Conservation (phyloP, 108 stramenopile species). For the Nitzschia sp. region DNA sequence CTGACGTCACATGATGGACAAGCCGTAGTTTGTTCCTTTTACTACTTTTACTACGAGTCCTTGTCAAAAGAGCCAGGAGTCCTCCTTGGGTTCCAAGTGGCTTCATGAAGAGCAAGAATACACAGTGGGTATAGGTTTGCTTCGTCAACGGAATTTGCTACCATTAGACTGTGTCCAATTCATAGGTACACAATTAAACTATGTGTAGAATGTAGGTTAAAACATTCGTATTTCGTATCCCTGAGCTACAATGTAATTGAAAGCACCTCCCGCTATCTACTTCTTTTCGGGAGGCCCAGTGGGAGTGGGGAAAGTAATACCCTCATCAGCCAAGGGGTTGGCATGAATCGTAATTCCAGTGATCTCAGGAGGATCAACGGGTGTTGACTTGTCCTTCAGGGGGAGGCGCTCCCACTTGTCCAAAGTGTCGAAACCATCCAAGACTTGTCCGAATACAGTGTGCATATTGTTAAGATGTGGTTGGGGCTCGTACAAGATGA, state of each 20-base stretch:
- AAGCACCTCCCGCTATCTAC: not conserved
- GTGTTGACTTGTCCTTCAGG: slow-evolving; percentile 75
- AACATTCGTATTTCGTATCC: too few species aligned
- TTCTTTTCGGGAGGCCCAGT: slow-evolving; percentile 75
- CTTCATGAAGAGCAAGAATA: too few species aligned
- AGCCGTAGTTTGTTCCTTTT: too few species aligned
- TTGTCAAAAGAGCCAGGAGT: not conserved
- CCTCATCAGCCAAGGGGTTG: slow-evolving; percentile 92
- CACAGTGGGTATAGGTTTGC: too few species aligned
- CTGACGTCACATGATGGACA: too few species aligned
- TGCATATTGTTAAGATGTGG: slow-evolving; percentile 94
- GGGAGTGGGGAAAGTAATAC: slow-evolving; percentile 75
- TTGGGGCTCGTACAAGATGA: slow-evolving; percentile 91
- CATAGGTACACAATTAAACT: too few species aligned
- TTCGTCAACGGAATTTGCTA: not conserved
- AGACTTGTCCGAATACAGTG: slow-evolving; percentile 92
- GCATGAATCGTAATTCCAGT: slow-evolving; percentile 92
- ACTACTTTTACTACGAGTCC: too few species aligned
- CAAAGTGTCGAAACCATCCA: slow-evolving; percentile 94
- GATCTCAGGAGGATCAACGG: slow-evolving; percentile 85
- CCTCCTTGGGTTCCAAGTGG: not conserved
- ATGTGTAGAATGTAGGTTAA: too few species aligned
- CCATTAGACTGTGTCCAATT: not conserved
- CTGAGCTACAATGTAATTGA: not conserved
- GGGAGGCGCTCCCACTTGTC: slow-evolving; percentile 95